These are phyloP conservation scores for Vigna nakashimae DNA, from an alignment of 306 rosid genomes.

Conservation along the genomic window DNA sequence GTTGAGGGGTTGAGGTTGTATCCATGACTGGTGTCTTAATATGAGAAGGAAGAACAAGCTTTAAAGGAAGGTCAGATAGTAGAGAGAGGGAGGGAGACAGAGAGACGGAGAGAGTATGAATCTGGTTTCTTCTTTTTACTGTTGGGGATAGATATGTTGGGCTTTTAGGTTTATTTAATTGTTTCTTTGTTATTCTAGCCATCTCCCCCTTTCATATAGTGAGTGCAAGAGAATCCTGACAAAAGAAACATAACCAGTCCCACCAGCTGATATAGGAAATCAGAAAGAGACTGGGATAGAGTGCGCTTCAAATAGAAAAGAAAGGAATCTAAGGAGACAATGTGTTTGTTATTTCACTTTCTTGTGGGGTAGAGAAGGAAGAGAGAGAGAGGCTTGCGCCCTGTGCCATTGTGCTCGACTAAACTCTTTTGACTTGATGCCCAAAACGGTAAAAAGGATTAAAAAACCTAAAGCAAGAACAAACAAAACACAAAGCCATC, in stretches of 20 bases:
- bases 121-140: conserved; percentile 52
- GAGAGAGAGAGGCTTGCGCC: conserved; percentile 11
- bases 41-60: conserved; percentile 44
- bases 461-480: conserved; percentile 26
- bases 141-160: conserved; percentile 51
- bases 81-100: conserved; percentile 34
- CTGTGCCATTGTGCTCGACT: conserved; percentile 60
- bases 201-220: conserved; percentile 46
- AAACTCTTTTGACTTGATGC: conserved; percentile 72
- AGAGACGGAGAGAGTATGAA: conserved; percentile 34
- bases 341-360: conserved; percentile 79
- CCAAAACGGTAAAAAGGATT: conserved; percentile 44
- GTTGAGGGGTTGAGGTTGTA: conserved; percentile 12
- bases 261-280: conserved; percentile 79
- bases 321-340: conserved; percentile 93
- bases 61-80: conserved; percentile 50
- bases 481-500: conserved; percentile 48
- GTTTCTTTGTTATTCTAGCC: conserved; percentile 51
- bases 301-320: conserved; percentile 58
- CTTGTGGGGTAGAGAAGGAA: conserved; percentile 66
- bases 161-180: conserved; percentile 41
- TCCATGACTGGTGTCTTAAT: conserved; percentile 61
- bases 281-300: conserved; percentile 54
- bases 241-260: conserved; percentile 91
- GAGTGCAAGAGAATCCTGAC: conserved; percentile 87